phyloP scores from a whole-genome alignment of 306 rosid genomes.

The apple (Malus domestica) region ASM211411v1 NC_041791.1:35786001-35786500 shows the following conservation, averaged over 20 bases:
- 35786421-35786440: not conserved
- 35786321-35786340: constrained; percentile 21
- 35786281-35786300: not conserved
- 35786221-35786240: constrained; percentile 1
- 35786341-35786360: not conserved
- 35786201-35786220: constrained; percentile 60
- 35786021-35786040: constrained; percentile 31
- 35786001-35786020: constrained; percentile 23
- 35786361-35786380: not conserved
- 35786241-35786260: not conserved
- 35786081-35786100: constrained; percentile 29
- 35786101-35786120: constrained; percentile 44
- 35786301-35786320: not conserved
- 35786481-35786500: constrained; percentile 15
- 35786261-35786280: not conserved
- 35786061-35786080: constrained; percentile 34
- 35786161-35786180: constrained; percentile 41
- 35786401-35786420: constrained; percentile 6
- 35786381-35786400: constrained; percentile 12
- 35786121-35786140: constrained; percentile 45
- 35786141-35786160: constrained; percentile 35
- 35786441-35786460: constrained; percentile 37
- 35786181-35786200: constrained; percentile 57
- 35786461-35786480: constrained; percentile 9
- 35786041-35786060: constrained; percentile 36